A percentile compares a stretch with the other conserved stretches of the same genome.
Evolutionary conservation across 805 yeast genomes (phyloP).

Genomic region (Ogataea pilisensis): DNA sequence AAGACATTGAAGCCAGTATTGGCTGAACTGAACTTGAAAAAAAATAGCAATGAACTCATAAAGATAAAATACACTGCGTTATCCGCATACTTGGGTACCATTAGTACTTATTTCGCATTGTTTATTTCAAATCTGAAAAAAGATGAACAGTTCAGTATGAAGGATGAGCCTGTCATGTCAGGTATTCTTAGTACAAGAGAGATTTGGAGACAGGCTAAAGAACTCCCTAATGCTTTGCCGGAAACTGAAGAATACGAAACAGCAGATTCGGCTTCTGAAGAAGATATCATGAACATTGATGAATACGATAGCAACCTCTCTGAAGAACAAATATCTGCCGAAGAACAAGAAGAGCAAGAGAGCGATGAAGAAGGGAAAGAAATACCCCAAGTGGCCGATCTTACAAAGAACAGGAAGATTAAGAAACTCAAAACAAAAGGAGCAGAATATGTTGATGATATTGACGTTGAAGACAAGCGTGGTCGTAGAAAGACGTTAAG

Average conservation of each 20-base stretch:
- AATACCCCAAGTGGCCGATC: conserved; percentile 48
- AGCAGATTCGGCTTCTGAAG: conserved; percentile 25
- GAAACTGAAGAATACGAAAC: conserved; percentile 14
- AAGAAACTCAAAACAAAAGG: conserved; percentile 33
- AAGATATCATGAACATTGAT: conserved; percentile 20
- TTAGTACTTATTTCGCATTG: conserved; percentile 74
- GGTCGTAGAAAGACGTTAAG: conserved; percentile 78
- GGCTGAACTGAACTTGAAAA: conserved; percentile 31
- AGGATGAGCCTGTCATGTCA: conserved; percentile 89
- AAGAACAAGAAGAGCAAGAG: conserved; percentile 17
- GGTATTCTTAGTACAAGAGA: conserved; percentile 77
- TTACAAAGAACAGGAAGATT: conserved; percentile 49
- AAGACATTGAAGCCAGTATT: conserved; percentile 39
- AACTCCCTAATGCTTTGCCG: conserved; percentile 36
- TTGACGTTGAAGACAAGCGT: conserved; percentile 83
- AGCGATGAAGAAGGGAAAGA: conserved; percentile 26
- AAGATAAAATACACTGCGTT: conserved; percentile 65
- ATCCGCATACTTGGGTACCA: conserved; percentile 72
- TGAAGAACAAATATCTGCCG: conserved; percentile 20
- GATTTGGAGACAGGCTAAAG: conserved; percentile 81
- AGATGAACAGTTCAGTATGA: conserved; percentile 56
- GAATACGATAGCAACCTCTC: conserved; percentile 10
- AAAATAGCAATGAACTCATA: conserved; percentile 31
- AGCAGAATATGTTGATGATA: conserved; percentile 72
- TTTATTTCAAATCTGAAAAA: conserved; percentile 52